A percentile compares a stretch with the other conserved stretches of the same genome.
phyloP scores from a whole-genome alignment of 2,329 filamentous ascomycete species.

The Curvularia spicifera region DNA sequence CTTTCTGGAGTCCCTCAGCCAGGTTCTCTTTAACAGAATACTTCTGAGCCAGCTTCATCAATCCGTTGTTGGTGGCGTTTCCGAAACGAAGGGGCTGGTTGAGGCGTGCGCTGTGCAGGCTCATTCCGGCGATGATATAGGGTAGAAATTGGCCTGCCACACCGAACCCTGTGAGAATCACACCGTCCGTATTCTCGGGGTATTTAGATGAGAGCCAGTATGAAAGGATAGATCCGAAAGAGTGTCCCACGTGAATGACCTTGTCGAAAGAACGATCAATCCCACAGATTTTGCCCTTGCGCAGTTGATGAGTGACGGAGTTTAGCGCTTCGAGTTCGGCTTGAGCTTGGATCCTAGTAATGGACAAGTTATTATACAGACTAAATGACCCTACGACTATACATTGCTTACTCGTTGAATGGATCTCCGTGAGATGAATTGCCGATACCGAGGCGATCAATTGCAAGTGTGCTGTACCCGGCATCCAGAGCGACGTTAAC shows the following conservation, averaged over 20 bases:
- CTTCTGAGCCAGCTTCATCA: slow-evolving; percentile 16
- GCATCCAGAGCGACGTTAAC: slow-evolving; percentile 61
- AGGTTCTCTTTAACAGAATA: slow-evolving; percentile 24
- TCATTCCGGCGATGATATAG: slow-evolving; percentile 55
- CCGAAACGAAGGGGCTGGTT: slow-evolving; percentile 53
- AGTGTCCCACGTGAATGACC: slow-evolving; percentile 68
- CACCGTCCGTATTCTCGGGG: slow-evolving; percentile 62
- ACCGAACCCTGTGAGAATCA: slow-evolving; percentile 67
- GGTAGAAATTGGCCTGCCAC: slow-evolving; percentile 54
- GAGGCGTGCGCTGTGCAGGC: slow-evolving; percentile 56
- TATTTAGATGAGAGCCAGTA: slow-evolving; percentile 62
- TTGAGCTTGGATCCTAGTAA: slow-evolving; percentile 58
- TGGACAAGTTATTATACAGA: background rate
- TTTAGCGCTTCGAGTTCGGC: slow-evolving; percentile 66
- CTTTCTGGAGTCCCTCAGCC: slow-evolving; percentile 24
- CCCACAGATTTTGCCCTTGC: slow-evolving; percentile 54
- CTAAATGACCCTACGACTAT: too few species aligned
- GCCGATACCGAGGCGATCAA: slow-evolving; percentile 68
- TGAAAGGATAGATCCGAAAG: slow-evolving; percentile 66
- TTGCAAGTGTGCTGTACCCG: slow-evolving; percentile 66
- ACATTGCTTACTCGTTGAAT: slow-evolving; percentile 54
- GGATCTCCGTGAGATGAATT: slow-evolving; percentile 65
- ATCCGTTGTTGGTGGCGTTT: slow-evolving; percentile 28
- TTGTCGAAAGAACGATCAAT: slow-evolving; percentile 51
- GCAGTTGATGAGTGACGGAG: slow-evolving; percentile 59